These are phyloP conservation scores for Podila verticillata DNA, from an alignment of 192 early-diverging fungal species.

Conservation along the genomic window DNA sequence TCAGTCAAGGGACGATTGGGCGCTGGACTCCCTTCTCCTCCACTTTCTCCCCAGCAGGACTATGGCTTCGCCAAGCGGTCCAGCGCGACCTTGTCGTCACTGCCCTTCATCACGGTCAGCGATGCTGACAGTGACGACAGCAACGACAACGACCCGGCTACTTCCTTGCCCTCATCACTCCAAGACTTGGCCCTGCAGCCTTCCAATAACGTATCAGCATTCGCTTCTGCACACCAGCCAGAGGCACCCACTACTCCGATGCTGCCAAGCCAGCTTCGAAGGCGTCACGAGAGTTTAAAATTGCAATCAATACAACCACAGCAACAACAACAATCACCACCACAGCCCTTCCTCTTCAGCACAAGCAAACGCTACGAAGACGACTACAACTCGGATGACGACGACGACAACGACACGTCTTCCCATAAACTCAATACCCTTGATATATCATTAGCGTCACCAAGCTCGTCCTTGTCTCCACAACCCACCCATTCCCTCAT, in stretches of 20 bases:
- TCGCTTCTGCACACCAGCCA: background rate
- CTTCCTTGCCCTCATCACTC: no score
- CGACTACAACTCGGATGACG: background rate
- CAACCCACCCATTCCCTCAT: background rate
- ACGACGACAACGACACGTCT: background rate
- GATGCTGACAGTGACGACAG: background rate
- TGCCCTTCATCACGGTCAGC: constrained; percentile 1
- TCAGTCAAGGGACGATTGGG: background rate
- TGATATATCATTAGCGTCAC: background rate
- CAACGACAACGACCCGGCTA: background rate
- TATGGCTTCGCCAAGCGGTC: background rate
- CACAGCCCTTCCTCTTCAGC: background rate
- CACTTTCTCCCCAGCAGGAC: background rate
- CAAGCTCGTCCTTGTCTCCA: background rate
- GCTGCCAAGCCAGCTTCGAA: constrained; percentile 13
- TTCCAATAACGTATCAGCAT: background rate
- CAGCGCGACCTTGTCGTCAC: background rate
- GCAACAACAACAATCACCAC: background rate
- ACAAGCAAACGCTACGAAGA: background rate
- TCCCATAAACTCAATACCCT: background rate
- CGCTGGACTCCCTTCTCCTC: background rate
- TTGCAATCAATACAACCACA: background rate
- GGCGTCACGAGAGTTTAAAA: constrained; percentile 3
- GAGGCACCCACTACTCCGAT: background rate
- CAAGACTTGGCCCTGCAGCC: background rate